Percentiles rank a stretch among this genome's conserved stretches.
Conservation (phyloP, 257 asterid genomes). For the Gardenia jasminoides region DNA sequence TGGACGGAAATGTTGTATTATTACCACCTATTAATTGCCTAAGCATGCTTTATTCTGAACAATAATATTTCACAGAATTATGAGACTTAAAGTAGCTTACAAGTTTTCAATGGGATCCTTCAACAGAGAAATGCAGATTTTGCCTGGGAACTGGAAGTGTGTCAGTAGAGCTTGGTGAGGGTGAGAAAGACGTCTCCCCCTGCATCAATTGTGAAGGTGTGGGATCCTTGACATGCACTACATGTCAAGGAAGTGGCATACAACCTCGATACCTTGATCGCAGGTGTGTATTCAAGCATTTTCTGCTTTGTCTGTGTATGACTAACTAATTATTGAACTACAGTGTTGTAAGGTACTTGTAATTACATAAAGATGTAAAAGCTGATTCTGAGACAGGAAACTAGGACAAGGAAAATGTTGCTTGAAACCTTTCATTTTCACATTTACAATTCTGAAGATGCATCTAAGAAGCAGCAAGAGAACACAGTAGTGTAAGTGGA, state of each 20-base stretch:
- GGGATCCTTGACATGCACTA: conserved; percentile 93
- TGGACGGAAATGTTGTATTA: neutral
- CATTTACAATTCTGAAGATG: neutral
- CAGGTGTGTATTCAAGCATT: conserved; percentile 41
- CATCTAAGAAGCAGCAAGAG: neutral
- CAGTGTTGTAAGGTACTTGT: neutral
- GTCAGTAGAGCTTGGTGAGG: conserved; percentile 79
- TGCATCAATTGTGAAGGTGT: conserved; percentile 89
- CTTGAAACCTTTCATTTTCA: neutral
- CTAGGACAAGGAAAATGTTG: neutral
- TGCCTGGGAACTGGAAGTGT: conserved; percentile 82
- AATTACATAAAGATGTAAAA: neutral
- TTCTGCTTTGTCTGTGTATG: too few relatives aligned
- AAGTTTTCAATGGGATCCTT: neutral
- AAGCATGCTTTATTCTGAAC: neutral
- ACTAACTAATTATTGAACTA: neutral
- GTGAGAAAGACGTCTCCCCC: conserved; percentile 66
- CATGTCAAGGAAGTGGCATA: conserved; percentile 98
- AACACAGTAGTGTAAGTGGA: neutral
- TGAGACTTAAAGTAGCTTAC: neutral
- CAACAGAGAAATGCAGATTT: conserved; percentile 80
- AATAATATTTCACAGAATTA: neutral
- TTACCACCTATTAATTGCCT: neutral
- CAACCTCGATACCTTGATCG: conserved; percentile 99
- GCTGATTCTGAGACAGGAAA: too few relatives aligned